These are phyloP conservation scores for Rhododendron mucronatum DNA, from an alignment of 148 eudicot genomes.

Conservation along the genomic window DNA sequence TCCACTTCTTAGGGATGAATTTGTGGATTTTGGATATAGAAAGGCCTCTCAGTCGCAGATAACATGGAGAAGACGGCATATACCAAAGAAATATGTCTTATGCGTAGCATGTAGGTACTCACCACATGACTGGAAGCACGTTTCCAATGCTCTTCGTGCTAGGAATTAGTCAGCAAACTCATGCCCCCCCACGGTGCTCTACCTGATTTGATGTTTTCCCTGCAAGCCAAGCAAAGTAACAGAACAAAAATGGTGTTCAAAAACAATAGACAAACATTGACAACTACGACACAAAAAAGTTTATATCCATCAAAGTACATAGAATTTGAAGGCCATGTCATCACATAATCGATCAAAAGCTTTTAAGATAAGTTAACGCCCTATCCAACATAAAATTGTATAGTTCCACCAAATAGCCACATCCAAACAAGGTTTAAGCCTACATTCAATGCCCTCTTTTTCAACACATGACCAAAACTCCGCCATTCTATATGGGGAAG, in stretches of 20 bases:
- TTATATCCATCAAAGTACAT: neutral
- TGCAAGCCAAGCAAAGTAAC: neutral
- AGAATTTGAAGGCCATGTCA: neutral
- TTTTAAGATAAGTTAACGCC: too few species aligned
- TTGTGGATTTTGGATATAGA: constrained; percentile 31
- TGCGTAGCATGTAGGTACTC: neutral
- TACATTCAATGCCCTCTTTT: too few species aligned
- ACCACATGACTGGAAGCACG: constrained; percentile 10
- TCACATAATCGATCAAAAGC: too few species aligned
- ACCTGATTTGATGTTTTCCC: neutral
- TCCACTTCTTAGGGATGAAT: constrained; percentile 55
- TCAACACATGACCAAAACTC: too few species aligned
- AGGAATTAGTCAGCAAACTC: neutral
- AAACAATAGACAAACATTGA: neutral
- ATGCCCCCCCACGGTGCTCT: neutral
- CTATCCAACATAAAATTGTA: too few species aligned
- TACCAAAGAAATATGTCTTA: neutral
- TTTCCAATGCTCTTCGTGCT: neutral
- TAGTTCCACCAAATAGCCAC: too few species aligned
- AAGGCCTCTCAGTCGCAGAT: constrained; percentile 25
- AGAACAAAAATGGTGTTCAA: neutral
- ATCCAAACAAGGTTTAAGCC: too few species aligned
- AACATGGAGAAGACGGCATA: constrained; percentile 32
- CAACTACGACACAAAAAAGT: neutral
- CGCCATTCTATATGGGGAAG: too few species aligned